Base-by-base conservation (phyloP, 129 eudicot species). In the Pseudognaphalium luteoalbum region DNA sequence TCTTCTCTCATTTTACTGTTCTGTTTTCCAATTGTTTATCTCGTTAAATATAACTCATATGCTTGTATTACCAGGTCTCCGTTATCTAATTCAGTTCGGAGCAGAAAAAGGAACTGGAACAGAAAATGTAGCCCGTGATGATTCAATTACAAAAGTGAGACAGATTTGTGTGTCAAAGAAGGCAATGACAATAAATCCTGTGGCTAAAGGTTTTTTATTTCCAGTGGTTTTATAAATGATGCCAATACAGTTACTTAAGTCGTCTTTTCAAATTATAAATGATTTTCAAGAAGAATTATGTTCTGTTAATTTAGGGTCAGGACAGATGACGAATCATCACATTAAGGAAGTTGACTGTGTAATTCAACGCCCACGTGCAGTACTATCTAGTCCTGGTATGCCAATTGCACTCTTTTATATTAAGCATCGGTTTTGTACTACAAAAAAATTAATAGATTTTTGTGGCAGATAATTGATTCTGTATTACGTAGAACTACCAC, bases 321-420 rank as follows among this genome's bases (percentile, higher is more conserved):
- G 33, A 4, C 74, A 73, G 19, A 61, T 1, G 60, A 47, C 56
- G 52, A 57, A 66, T 73, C 52, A 35, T 56, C 70, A 66, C 33
- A 39, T 12, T 73, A 80, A 80, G 30, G 79, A 80, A 4, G 52
- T 80, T 8, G 74, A 80, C 10, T 74, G 37, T 15, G 70, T 57
- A 56, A 60, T 41, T 66, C 83, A 80, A 66, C 83, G 83, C 0
- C 83, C 83, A 35, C 83, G 83, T 73, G 83, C 83, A 5, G 70
- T 80, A 57, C 73, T 80, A 66, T 80, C 83, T 73, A 80, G 79
- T 67, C 83, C 83, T 9, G 79, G 75, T 80, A 80, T 66, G 78
- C 19, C 35, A 16, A 50, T 73, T 63, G 12, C 47, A 12, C 22
- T 7, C 14, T 12, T 10, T 44, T 47, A 52, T 21, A 42, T 28